Conservation (phyloP, 345 rosid genomes). For the Eucalyptus sideroxylon region DNA sequence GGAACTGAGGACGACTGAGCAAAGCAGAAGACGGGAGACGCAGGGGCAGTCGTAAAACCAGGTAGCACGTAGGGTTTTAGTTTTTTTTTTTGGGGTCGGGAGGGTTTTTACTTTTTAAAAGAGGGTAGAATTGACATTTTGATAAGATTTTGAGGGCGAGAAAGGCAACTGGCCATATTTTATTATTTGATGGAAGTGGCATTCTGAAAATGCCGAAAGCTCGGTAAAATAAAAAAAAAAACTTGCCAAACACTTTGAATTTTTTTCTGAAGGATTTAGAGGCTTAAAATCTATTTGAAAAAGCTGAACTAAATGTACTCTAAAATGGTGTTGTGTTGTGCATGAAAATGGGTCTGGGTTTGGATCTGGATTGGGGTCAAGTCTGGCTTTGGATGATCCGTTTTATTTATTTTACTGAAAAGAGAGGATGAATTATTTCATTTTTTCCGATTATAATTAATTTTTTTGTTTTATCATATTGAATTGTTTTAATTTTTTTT, state of each 20-base stretch:
- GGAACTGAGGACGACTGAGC: background rate
- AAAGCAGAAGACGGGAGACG: background rate
- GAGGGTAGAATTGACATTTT: background rate
- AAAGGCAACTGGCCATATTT: background rate
- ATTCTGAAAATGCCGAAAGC: too few relatives aligned
- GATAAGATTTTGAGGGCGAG: background rate
- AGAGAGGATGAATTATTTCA: fast-evolving
- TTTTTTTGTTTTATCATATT: background rate
- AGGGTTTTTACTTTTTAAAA: too few relatives aligned
- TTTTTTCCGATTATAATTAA: fast-evolving
- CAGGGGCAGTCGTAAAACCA: background rate
- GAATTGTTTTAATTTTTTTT: background rate
- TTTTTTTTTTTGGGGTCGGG: too few relatives aligned
- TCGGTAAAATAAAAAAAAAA: too few relatives aligned
- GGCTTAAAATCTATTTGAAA: too few relatives aligned
- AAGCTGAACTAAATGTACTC: fast-evolving
- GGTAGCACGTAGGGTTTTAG: too few relatives aligned
- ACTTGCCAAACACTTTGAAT: too few relatives aligned
- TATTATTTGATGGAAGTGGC: too few relatives aligned
- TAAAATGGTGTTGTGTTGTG: background rate
- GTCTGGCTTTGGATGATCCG: fast-evolving
- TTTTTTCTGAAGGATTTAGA: too few relatives aligned
- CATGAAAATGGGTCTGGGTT: too few relatives aligned
- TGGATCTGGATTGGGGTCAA: fast-evolving
- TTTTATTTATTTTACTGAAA: too few relatives aligned